Evolutionary conservation across 148 eudicot species (phyloP), one percentile per base, ranked within the genome.

Genomic region (Camellia japonica): DNA sequence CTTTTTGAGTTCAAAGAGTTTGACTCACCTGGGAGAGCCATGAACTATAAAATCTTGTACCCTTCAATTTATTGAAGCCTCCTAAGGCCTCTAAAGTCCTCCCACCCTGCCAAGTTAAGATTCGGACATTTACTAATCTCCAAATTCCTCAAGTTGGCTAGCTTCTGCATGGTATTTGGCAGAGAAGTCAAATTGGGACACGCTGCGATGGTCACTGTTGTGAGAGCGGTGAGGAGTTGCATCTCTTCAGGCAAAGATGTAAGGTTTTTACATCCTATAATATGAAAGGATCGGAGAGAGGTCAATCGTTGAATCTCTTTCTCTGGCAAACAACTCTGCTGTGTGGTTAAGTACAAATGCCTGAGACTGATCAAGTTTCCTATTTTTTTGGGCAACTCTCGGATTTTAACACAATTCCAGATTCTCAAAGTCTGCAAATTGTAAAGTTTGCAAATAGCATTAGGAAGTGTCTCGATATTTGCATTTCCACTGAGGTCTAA

Each of bases 401-500:
- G 15, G 7, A 75, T 42, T 30, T 23, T 5, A 3, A 13, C 44
- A 42, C 78, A 60, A 46, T 47, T 7, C 38, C 4, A 6, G 13
- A 75, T 3, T 8, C 4, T 23, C 30, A 23, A 23, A 23, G 30
- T 23, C 30, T 23, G 30, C 30, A 23, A 23, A 23, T 23, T 23
- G 9, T 51, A 76, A 61, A 41, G 20, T 12, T 63, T 76, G 70
- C 70, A 76, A n/a, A 63, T 47, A 42, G 79, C 44, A 63, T 49
- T n/a, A 61, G 79, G 79, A 11, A 76, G 70, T 46, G 58, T 13
- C 15, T 76, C n/a, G 11, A 76, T 66, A 38, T 60, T 18, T 12
- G 5, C 14, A 19, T 63, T 76, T 7, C 13, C 15, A 52, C 23
- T 38, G 18, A 76, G 2, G 51, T 63, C 23, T 38, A 76, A 58